A percentile compares a stretch with the other conserved stretches of the same genome.
Conservation (phyloP, 2,329 filamentous ascomycete species). For the Pseudogymnoascus sp. region DNA sequence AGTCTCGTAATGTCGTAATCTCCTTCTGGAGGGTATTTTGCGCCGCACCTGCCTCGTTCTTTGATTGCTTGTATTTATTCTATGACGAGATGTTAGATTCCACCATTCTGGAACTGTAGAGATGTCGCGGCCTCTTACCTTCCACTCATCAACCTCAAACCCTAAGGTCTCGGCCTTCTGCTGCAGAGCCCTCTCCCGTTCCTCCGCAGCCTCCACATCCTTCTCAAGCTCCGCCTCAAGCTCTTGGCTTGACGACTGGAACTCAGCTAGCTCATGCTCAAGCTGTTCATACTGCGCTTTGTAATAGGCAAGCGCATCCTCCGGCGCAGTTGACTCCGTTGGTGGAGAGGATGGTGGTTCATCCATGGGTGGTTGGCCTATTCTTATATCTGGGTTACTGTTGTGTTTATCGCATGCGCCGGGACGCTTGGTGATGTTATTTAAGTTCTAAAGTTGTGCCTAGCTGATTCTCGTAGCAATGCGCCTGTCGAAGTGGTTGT, state of each 20-base stretch:
- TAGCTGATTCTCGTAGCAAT: background rate
- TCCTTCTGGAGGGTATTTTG: slow-evolving; percentile 90
- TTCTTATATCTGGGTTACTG: background rate
- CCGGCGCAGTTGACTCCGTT: slow-evolving; percentile 43
- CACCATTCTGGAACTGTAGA: slow-evolving; percentile 14
- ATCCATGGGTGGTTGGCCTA: slow-evolving; percentile 10
- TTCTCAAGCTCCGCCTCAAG: slow-evolving; percentile 91
- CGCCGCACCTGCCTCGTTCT: slow-evolving; percentile 73
- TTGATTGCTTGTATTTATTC: slow-evolving; percentile 95
- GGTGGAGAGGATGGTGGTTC: slow-evolving; percentile 57
- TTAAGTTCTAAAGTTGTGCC: background rate
- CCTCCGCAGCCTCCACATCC: slow-evolving; percentile 91
- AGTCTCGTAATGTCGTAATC: slow-evolving; percentile 81
- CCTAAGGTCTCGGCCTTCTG: slow-evolving; percentile 77
- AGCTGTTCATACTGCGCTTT: slow-evolving; percentile 92
- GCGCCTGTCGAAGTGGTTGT: background rate
- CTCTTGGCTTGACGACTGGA: slow-evolving; percentile 88
- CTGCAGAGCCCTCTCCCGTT: slow-evolving; percentile 75
- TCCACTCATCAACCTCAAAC: slow-evolving; percentile 97
- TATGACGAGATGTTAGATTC: slow-evolving; percentile 30
- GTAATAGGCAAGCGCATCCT: slow-evolving; percentile 86
- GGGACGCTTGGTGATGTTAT: background rate
- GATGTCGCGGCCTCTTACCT: slow-evolving; percentile 46
- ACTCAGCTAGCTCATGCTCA: slow-evolving; percentile 84
- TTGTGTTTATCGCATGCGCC: slow-evolving; percentile 4